phyloP scores from a whole-genome alignment of 257 asterid species.

The Solanum piurae region DNA sequence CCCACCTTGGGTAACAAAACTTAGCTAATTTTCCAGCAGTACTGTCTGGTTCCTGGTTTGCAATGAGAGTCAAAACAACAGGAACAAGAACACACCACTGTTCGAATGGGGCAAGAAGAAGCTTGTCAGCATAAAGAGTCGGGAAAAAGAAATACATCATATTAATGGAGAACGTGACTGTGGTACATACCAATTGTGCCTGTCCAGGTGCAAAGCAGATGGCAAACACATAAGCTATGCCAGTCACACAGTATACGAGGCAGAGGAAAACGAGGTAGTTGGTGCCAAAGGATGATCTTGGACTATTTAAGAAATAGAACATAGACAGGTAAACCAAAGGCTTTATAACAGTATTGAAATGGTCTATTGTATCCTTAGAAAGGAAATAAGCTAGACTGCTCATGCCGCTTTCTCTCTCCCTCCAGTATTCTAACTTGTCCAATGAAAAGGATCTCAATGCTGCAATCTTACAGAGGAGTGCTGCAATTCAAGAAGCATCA shows the following conservation, averaged over 20 bases:
- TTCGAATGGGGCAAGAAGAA: neutral
- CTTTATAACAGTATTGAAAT: conserved; percentile 65
- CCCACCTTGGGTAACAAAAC: conserved; percentile 88
- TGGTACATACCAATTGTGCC: conserved; percentile 75
- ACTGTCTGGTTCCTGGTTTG: conserved; percentile 71
- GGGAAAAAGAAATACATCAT: neutral
- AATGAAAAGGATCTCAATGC: conserved; percentile 80
- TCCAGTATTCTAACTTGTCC: conserved; percentile 70
- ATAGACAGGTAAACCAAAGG: conserved; percentile 91
- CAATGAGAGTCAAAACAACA: conserved; percentile 73
- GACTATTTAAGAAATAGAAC: conserved; percentile 88
- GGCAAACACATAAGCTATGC: conserved; percentile 85
- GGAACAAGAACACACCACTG: conserved; percentile 99
- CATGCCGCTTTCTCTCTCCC: conserved; percentile 82
- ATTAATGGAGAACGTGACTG: neutral
- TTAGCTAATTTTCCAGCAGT: conserved; percentile 35
- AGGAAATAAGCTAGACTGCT: conserved; percentile 92
- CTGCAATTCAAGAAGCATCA: conserved; percentile 36
- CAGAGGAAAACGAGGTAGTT: conserved; percentile 62
- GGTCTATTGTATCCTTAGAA: conserved; percentile 82
- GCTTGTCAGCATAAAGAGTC: neutral
- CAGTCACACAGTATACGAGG: conserved; percentile 85
- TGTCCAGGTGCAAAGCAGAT: conserved; percentile 66
- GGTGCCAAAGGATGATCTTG: conserved; percentile 72
- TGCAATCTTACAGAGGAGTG: conserved; percentile 81